Evolutionary conservation across 768 basidiomycete genomes (phyloP).

Genomic region (Hygrocybe coccinea): DNA sequence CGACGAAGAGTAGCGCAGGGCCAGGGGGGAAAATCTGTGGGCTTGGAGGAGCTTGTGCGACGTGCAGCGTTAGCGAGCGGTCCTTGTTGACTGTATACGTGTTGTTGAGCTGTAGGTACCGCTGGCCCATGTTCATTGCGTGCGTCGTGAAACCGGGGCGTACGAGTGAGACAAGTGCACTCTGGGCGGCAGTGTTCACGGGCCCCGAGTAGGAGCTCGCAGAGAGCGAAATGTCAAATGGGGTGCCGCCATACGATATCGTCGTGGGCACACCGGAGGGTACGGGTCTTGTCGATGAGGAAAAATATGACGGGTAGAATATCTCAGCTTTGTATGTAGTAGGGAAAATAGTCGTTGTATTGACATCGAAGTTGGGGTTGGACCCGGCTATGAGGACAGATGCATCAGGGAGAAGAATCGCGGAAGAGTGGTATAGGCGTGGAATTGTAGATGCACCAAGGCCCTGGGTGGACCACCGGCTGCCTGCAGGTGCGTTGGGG

Average conservation of each 20-base stretch:
- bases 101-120: conserved; percentile 65
- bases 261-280: conserved; percentile 67
- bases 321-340: conserved; percentile 80
- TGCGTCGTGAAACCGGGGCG: conserved; percentile 84
- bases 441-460: conserved; percentile 52
- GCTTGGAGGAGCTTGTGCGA: conserved; percentile 78
- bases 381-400: conserved; percentile 87
- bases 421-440: conserved; percentile 78
- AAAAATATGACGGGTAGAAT: conserved; percentile 91
- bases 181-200: conserved; percentile 66
- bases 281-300: conserved; percentile 58
- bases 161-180: conserved; percentile 68
- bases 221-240: conserved; percentile 72
- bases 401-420: conserved; percentile 73
- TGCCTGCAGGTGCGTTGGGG: conserved; percentile 55
- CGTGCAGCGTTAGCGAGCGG: conserved; percentile 72
- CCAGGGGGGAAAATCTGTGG: conserved; percentile 83
- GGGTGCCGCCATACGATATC: conserved; percentile 76
- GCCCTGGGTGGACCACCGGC: conserved; percentile 58
- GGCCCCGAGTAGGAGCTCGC: conserved; percentile 60
- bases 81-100: conserved; percentile 73
- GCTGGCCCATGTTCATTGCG: conserved; percentile 86
- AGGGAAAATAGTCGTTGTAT: conserved; percentile 54
- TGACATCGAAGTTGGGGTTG: conserved; percentile 88
- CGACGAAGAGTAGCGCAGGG: conserved; percentile 66